Conservation (phyloP, 2,329 filamentous ascomycete genomes). For the Clarireedia sp. region DNA sequence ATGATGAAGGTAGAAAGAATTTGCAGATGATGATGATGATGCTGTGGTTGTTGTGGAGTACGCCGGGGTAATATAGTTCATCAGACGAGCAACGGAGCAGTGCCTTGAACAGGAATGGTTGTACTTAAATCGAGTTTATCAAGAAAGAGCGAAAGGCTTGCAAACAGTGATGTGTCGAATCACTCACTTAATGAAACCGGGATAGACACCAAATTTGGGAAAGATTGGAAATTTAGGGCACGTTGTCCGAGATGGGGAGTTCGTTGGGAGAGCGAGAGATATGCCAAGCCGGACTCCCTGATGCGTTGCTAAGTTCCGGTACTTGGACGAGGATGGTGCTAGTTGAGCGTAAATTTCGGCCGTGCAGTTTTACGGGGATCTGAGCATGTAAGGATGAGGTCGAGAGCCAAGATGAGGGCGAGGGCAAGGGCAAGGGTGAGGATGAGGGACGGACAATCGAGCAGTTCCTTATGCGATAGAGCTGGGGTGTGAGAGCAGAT, state of each 20-base stretch:
- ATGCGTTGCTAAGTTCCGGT: not conserved
- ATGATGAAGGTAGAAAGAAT: constrained; percentile 11
- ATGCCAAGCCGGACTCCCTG: not conserved
- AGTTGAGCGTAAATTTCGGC: not conserved
- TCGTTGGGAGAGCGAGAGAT: not conserved
- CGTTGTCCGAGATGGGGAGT: not conserved
- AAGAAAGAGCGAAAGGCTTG: not conserved
- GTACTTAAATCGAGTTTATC: not conserved
- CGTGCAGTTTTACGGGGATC: not conserved
- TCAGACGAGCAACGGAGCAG: constrained; percentile 15
- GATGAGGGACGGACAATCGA: too few relatives aligned
- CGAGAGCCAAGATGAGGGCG: too few relatives aligned
- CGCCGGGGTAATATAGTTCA: constrained; percentile 7
- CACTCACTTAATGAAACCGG: not conserved
- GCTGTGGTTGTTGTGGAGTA: not conserved
- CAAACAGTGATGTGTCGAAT: not conserved
- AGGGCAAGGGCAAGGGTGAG: too few relatives aligned
- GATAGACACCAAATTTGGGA: not conserved
- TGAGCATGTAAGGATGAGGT: too few relatives aligned
- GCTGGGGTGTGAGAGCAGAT: too few relatives aligned
- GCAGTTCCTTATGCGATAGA: too few relatives aligned
- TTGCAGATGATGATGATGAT: not conserved
- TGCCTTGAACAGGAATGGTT: constrained; percentile 15
- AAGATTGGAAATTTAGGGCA: not conserved
- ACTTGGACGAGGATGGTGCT: not conserved